Base-by-base conservation (phyloP, 805 yeast genomes). In the Spathaspora arborariae region DNA sequence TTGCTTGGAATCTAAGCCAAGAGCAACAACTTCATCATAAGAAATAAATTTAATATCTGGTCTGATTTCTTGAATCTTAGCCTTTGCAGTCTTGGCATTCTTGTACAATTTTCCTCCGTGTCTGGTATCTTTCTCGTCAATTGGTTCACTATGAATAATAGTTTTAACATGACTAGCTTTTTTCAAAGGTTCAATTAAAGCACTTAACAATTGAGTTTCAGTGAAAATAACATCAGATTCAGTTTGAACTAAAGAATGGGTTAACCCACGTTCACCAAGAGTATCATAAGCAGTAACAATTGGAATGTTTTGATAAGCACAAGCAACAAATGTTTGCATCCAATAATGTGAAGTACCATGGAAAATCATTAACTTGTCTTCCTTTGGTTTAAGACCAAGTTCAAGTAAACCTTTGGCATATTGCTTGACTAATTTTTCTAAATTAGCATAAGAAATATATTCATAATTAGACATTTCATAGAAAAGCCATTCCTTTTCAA, bases 271-370 rank as follows among this genome's bases (percentile, higher is more conserved):
- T 67, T 89, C 96, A 48, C 97, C 97, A 54, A 91, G 75, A 38
- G 97, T 89, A 65, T 91, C 97, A 67, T 94, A 94, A 34, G 99
- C 98, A 13, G 99, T 94, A 36, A 90, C 98, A 47, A 86, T 78
- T 20, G 98, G 87, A 50, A 94, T 84, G 42, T 78, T 69, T 67
- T 89, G 97, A 44, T 90, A 73, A 56, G 81, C 80, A 45, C 88
- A 77, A 13, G 91, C 96, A 49, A 88, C 65, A 53, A 82, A 92
- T 26, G 88, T 79, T 69, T 88, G 86, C 88, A 92, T 80, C 98
- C 98, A 92, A 60, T 81, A 81, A 47, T 80, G 84, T 13, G 96
- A 86, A 11, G 99, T 94, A 18, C 87, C 67, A 20, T 97, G 97
- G 68, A 84, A 94, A 45, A 92, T 78, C 65, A 90, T 97, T 56